Evolutionary conservation across 441 rosid species (phyloP).

Genomic region (Populus hybrid): DNA sequence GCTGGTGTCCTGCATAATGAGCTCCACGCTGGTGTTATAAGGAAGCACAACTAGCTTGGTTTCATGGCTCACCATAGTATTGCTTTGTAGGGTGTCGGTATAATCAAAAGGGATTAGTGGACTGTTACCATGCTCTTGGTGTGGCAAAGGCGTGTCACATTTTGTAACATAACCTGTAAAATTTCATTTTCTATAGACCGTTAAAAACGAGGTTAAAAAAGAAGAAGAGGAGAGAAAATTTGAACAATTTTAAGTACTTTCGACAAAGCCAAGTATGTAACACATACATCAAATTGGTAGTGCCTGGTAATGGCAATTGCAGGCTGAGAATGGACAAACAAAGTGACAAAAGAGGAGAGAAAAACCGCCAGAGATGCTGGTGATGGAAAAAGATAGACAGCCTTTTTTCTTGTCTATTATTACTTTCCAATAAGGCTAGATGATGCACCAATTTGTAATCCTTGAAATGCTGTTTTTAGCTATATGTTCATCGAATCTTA

Average conservation of each 20-base stretch:
- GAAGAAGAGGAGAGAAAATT: too few relatives aligned
- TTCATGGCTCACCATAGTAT: too few relatives aligned
- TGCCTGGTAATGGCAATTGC: conserved; percentile 32
- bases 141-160: conserved; percentile 38
- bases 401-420: conserved; percentile 24
- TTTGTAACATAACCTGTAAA: conserved; percentile 32
- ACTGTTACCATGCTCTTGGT: conserved; percentile 33
- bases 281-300: conserved; percentile 10
- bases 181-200: background rate
- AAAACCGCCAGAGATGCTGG: conserved; percentile 19
- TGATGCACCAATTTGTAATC: too few relatives aligned
- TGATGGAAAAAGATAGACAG: conserved; percentile 22
- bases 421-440: background rate
- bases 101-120: too few relatives aligned
- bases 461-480: too few relatives aligned
- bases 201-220: too few relatives aligned
- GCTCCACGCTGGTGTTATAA: too few relatives aligned
- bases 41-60: too few relatives aligned
- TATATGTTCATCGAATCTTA: too few relatives aligned
- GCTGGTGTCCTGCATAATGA: conserved; percentile 50
- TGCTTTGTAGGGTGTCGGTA: too few relatives aligned
- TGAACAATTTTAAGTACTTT: background rate
- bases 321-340: conserved; percentile 20
- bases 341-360: conserved; percentile 18
- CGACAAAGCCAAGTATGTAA: background rate